A percentile compares a stretch with the other conserved stretches of the same genome.
phyloP scores from a whole-genome alignment of 148 eudicot species.

The Polygonum maritimum region DNA sequence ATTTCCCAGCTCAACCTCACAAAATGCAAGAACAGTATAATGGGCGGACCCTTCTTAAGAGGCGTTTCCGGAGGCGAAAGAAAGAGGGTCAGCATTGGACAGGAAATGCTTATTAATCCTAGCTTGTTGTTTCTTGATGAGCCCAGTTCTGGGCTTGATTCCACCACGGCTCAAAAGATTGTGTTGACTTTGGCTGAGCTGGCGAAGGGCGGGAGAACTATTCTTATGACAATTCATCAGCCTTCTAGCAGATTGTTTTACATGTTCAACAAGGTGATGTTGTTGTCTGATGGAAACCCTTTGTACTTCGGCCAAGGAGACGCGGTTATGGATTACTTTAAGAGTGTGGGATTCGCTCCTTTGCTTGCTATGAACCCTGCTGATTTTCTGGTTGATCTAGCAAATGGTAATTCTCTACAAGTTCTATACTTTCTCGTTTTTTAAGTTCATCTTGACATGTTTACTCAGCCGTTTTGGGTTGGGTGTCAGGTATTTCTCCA shows the following conservation, averaged over 20 bases:
- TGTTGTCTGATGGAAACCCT: conserved; percentile 59
- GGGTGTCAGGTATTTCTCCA: conserved; percentile 32
- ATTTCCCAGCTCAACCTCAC: conserved; percentile 46
- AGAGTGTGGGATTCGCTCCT: conserved; percentile 46
- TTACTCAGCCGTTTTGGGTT: not conserved
- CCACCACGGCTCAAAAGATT: conserved; percentile 77
- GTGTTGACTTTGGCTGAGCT: conserved; percentile 48
- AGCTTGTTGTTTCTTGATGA: conserved; percentile 68
- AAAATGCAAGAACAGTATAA: conserved; percentile 45
- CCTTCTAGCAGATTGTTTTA: conserved; percentile 75
- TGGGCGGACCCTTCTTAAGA: conserved; percentile 48
- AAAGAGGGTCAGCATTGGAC: conserved; percentile 76
- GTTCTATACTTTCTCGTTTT: too few species aligned
- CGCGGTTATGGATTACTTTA: conserved; percentile 57
- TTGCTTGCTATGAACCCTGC: conserved; percentile 72
- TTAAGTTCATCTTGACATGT: too few species aligned
- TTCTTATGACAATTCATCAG: conserved; percentile 75
- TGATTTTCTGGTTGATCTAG: conserved; percentile 75
- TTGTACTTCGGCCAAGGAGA: conserved; percentile 59
- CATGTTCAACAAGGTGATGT: conserved; percentile 65
- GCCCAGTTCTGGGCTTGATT: conserved; percentile 80
- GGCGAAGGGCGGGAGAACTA: conserved; percentile 51
- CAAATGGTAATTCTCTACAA: conserved; percentile 35
- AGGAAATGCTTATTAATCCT: conserved; percentile 76
- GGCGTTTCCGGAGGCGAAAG: conserved; percentile 75